Base-by-base conservation (phyloP, 2,329 filamentous ascomycete genomes). In the Botrytis galanthina region DNA sequence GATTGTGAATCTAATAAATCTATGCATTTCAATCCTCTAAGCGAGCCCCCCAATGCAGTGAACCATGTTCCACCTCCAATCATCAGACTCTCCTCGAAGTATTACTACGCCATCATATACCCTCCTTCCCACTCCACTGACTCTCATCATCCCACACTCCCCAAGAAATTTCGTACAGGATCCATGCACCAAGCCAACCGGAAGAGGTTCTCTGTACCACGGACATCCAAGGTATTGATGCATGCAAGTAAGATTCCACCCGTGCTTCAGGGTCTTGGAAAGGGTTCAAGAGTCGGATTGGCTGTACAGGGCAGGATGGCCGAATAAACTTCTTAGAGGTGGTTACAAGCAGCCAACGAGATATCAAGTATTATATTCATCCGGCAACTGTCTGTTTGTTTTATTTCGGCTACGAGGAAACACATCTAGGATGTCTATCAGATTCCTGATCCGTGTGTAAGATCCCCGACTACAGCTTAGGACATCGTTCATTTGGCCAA, bases 1-100 rank as follows among this genome's bases (percentile, higher is more conserved):
- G 1, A 7, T 18, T 42, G 20, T 62, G 26, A 62, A 62, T 42
- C 35, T 62, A 39, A n/a, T 16, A 18, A 39, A 42, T 18, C 35
- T 62, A 62, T 39, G 32, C 64, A 67, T 54, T 32, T 22, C 26
- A 57, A 18, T 32, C n/a, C 14, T 29, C 32, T 67, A 67, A 67
- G 64, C 46, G 64, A 67, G 46, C 46, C 64, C 44, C 44, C 64
- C 42, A 54, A 51, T 54, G 46, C 64, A 67, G 46, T 54, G 32
- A 62, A 67, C 32, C 32, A 51, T n/a, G 44, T 6, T 48, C 44
- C 32, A 67, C 32, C 29, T n/a, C 63, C 44, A 51, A 67, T 37
- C 26, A 63, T 42, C 37, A 42, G 46, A 51, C 44, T 51, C 26
- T 51, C 48, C 22, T 37, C 35, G 29, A 67, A 67, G 32, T 26